These are phyloP conservation scores for Leucosporidium scottii DNA, from an alignment of 768 basidiomycete species.

Conservation along the genomic window DNA sequence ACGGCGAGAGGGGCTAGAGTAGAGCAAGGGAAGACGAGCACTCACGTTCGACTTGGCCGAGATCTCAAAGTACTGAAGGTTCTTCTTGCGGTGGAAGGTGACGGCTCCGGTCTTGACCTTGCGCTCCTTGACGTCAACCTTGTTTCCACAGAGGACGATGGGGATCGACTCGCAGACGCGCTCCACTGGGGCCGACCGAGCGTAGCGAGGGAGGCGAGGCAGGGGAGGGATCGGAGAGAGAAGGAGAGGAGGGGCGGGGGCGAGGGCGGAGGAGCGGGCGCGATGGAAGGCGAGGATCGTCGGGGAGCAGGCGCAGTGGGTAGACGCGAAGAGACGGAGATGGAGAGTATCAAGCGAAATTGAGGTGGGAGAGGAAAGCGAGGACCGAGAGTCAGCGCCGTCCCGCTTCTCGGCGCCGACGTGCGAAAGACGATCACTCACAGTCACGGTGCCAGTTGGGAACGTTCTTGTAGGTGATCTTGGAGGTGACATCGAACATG, in stretches of 20 bases:
- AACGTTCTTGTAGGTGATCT: constrained; percentile 99
- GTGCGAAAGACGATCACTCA: too few relatives aligned
- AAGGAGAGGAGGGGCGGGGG: constrained; percentile 42
- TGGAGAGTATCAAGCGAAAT: too few relatives aligned
- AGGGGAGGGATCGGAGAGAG: too few relatives aligned
- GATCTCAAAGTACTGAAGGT: constrained; percentile 98
- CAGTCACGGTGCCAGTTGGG: constrained; percentile 99
- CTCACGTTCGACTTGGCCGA: constrained; percentile 87
- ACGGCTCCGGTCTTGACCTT: constrained; percentile 99
- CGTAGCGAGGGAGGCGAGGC: too few relatives aligned
- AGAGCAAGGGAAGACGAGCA: constrained; percentile 12
- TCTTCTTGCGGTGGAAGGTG: constrained; percentile 99
- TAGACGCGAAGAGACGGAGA: too few relatives aligned
- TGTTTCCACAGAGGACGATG: constrained; percentile 98
- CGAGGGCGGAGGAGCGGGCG: too few relatives aligned
- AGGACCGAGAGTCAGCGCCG: too few relatives aligned
- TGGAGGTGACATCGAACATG: constrained; percentile 92
- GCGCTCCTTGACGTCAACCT: constrained; percentile 99
- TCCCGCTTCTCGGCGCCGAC: too few relatives aligned
- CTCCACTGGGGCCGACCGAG: constrained; percentile 47
- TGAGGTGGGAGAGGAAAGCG: too few relatives aligned
- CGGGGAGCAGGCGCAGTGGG: too few relatives aligned
- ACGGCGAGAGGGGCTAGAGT: neutral
- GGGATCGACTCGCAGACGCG: constrained; percentile 99
- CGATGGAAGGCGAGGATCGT: too few relatives aligned